Evolutionary conservation across 768 basidiomycete genomes (phyloP).

Genomic region (Infundibulicybe gibba): DNA sequence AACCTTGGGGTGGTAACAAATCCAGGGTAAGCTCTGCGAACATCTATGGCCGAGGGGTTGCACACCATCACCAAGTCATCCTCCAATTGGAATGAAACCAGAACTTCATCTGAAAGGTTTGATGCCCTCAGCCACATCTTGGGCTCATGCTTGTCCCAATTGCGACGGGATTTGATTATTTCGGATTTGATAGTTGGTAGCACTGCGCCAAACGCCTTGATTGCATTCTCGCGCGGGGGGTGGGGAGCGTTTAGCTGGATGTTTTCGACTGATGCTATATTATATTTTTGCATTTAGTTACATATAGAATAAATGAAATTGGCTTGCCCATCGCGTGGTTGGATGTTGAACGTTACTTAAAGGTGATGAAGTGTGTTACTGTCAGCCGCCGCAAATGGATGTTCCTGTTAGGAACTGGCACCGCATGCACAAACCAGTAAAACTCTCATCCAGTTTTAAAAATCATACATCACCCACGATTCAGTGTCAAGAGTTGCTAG

Average conservation of each 20-base stretch:
- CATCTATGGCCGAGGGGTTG: constrained; percentile 1
- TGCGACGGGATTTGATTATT: constrained; percentile 59
- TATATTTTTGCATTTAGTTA: constrained; percentile 15
- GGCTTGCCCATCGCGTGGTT: constrained; percentile 15
- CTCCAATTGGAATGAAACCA: constrained; percentile 49
- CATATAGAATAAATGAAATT: background rate
- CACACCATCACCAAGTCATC: constrained; percentile 38
- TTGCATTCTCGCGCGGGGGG: constrained; percentile 51
- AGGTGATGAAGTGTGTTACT: no score
- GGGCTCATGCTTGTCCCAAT: constrained; percentile 74
- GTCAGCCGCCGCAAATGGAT: no score
- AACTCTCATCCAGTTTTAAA: no score
- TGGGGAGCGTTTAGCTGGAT: constrained; percentile 59
- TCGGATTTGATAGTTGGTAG: constrained; percentile 57
- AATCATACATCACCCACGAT: no score
- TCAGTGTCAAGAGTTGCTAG: no score
- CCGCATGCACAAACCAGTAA: no score
- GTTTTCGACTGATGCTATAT: constrained; percentile 52
- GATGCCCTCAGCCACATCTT: constrained; percentile 65
- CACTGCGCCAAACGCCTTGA: constrained; percentile 62
- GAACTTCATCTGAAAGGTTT: constrained; percentile 45
- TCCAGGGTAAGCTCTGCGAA: no score
- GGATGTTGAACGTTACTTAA: no score
- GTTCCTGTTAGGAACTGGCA: no score
- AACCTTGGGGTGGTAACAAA: constrained; percentile 14